phyloP scores from a whole-genome alignment of 352 stramenopile species.

The Phytopythium boreale region DNA sequence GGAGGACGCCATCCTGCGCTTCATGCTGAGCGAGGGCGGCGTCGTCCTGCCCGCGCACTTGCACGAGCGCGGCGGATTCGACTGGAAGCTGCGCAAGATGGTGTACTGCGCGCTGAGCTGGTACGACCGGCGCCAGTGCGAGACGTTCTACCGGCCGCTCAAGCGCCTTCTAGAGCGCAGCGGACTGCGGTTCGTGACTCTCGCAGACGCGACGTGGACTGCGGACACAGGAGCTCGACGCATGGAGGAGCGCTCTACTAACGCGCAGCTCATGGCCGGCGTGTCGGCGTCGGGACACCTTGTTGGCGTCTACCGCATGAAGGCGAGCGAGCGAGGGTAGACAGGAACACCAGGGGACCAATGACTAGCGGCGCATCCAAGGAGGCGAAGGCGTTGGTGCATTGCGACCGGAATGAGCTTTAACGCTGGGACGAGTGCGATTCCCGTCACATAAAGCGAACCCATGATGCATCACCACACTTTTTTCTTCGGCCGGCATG shows the following conservation, averaged over 20 bases:
- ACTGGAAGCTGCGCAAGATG: conserved; percentile 5
- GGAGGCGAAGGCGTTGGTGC: neutral
- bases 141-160: conserved; percentile 13
- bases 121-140: conserved; percentile 15
- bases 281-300: neutral
- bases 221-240: no score
- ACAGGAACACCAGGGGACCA: neutral
- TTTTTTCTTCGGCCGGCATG: neutral
- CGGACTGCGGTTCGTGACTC: conserved; percentile 5
- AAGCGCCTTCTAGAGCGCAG: conserved; percentile 1
- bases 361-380: neutral
- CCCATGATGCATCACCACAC: neutral
- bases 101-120: conserved; percentile 15
- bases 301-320: neutral
- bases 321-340: neutral
- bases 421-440: no score
- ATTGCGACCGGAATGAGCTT: neutral
- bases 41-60: conserved; percentile 3
- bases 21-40: conserved; percentile 10
- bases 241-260: neutral
- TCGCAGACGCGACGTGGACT: conserved; percentile 7
- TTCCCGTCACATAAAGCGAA: neutral
- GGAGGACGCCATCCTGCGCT: conserved; percentile 14
- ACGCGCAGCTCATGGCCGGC: conserved; percentile 2
- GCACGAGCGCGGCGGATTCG: neutral